A percentile compares a stretch with the other conserved stretches of the same genome.
phyloP scores from a whole-genome alignment of 208 protist species.

The Trichomonas gallinae region DNA sequence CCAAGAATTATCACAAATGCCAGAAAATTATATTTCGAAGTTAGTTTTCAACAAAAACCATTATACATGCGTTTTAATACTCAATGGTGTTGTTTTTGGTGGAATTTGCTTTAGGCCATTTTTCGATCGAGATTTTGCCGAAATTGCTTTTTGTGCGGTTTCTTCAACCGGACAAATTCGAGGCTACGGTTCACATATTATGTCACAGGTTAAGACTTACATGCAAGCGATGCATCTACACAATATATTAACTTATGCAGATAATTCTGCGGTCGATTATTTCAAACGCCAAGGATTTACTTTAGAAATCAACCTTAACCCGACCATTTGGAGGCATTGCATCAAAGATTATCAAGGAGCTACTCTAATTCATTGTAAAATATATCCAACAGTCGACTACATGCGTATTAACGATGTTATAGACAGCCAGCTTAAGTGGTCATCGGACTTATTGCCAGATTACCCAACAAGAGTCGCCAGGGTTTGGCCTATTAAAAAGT shows the following conservation, averaged over 20 bases:
- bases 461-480: not conserved
- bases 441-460: not conserved
- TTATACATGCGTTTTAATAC: not conserved
- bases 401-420: constrained; percentile 46
- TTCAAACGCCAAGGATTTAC: constrained; percentile 61
- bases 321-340: constrained; percentile 53
- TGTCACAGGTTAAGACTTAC: constrained; percentile 56
- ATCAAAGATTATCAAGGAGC: constrained; percentile 72
- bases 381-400: constrained; percentile 52
- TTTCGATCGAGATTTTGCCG: constrained; percentile 49
- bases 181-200: constrained; percentile 56
- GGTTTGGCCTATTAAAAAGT: not conserved
- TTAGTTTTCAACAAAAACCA: not conserved
- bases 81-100: constrained; percentile 32
- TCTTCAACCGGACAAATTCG: constrained; percentile 53
- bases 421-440: constrained; percentile 35
- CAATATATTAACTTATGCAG: constrained; percentile 66
- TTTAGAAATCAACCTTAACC: constrained; percentile 12
- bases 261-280: constrained; percentile 68
- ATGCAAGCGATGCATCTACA: constrained; percentile 42
- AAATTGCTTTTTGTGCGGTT: constrained; percentile 69
- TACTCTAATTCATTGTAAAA: constrained; percentile 58
- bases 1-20: not conserved
- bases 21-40: not conserved
- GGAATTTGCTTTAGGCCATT: constrained; percentile 62